Evolutionary conservation across 2,329 filamentous ascomycete genomes (phyloP), one percentile per base, ranked within the genome.

Genomic region (Periconia sp.): DNA sequence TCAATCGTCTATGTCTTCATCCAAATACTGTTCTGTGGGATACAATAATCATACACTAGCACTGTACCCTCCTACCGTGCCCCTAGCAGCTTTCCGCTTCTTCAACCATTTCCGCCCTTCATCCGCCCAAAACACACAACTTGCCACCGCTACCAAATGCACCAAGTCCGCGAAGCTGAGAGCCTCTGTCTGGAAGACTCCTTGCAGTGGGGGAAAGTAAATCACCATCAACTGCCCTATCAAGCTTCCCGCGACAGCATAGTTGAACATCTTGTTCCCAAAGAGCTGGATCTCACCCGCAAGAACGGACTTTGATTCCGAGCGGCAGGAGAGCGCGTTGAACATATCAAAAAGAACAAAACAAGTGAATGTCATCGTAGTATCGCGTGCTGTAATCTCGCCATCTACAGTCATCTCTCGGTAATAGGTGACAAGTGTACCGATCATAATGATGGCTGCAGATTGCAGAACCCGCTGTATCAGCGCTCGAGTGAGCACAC

Each of bases 261-360:
- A 96, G 75, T 97, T 97, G 78, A 99, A 99, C 76, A 99, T 89
- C 55, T 86, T 88, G 71, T 99, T 99, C 9, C 87, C 86, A 53
- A 94, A 89, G 13, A 96, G 73, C 9, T 89, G 85, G 47, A 96
- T 74, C 71, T 99, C 92, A 41, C 94, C 93, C 23, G 88, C 83
- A 3, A 99, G 82, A 6, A 99, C 81, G 11, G 90, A 95, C 74
- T 97, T 97, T 58, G 84, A 86, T 70, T 96, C 92, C 8, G 90
- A 95, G 45, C 94, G 90, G 76, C 94, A 99, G 15, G 91, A 88
- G 19, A 99, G 81, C 1, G 94, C 94, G 74, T 99, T 97, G 81
- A 97, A 97, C 94, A 99, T 99, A 80, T 99, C 94, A 75, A 97
- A 99, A 50, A 99, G 84, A 44, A 99, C 94, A 70, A 99, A 99